These are phyloP conservation scores for Hemisphaericaspora xylanilytica DNA, from an alignment of 1,139 yeast species.

Conservation along the genomic window DNA sequence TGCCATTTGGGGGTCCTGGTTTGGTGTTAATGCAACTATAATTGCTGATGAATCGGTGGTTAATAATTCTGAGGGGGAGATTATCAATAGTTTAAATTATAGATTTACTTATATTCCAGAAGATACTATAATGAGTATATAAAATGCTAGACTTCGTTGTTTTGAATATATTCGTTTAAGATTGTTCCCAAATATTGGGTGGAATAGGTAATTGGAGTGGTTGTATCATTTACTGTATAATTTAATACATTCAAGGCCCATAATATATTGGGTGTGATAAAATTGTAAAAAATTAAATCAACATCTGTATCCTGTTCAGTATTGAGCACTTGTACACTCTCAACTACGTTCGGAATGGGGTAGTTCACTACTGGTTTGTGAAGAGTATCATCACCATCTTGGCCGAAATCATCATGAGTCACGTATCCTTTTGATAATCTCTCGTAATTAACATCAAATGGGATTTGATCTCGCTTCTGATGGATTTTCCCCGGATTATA, in stretches of 20 bases:
- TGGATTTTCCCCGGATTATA: not conserved
- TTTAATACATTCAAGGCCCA: conserved; percentile 50
- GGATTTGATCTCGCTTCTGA: conserved; percentile 4
- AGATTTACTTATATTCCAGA: conserved; percentile 64
- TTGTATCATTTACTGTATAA: conserved; percentile 14
- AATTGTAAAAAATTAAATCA: conserved; percentile 77
- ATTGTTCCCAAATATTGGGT: conserved; percentile 33
- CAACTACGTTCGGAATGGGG: conserved; percentile 75
- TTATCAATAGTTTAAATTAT: conserved; percentile 60
- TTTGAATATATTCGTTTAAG: conserved; percentile 28
- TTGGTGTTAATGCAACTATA: conserved; percentile 59
- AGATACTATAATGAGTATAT: conserved; percentile 47
- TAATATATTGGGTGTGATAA: conserved; percentile 61
- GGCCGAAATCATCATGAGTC: conserved; percentile 80
- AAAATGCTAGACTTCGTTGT: conserved; percentile 13
- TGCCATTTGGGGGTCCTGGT: conserved; percentile 64
- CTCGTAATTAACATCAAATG: conserved; percentile 10
- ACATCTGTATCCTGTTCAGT: conserved; percentile 30
- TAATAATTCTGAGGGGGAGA: conserved; percentile 38
- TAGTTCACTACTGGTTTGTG: conserved; percentile 63
- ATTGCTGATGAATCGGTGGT: conserved; percentile 58
- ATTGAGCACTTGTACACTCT: conserved; percentile 32
- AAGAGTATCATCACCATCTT: conserved; percentile 83
- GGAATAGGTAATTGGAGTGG: conserved; percentile 28
- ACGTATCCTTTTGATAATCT: conserved; percentile 61